Evolutionary conservation across 164 flowering plant genomes (phyloP).

Genomic region (Tetracentron sinense): DNA sequence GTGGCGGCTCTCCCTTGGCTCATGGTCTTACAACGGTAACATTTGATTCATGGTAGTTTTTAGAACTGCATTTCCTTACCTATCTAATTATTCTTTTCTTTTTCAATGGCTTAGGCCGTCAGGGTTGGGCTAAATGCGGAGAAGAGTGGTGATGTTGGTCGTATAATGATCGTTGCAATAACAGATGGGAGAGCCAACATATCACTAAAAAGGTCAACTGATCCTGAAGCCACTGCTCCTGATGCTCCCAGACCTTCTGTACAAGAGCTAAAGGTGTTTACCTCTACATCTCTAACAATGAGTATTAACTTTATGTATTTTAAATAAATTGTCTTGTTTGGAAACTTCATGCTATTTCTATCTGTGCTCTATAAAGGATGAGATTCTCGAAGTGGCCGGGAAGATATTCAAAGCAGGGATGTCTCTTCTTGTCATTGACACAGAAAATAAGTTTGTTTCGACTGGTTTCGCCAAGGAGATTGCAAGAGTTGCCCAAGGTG

Average conservation of each 20-base stretch:
- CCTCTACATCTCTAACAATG: no score
- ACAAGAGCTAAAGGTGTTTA: conserved; percentile 87
- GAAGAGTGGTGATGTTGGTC: conserved; percentile 97
- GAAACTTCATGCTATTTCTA: not conserved
- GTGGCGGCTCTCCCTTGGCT: conserved; percentile 98
- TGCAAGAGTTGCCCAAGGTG: conserved; percentile 96
- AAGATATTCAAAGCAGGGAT: conserved; percentile 92
- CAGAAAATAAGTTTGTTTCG: conserved; percentile 95
- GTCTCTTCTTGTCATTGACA: conserved; percentile 95
- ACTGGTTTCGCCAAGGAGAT: conserved; percentile 98
- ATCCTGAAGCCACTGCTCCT: conserved; percentile 63
- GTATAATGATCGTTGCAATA: conserved; percentile 90
- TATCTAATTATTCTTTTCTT: not conserved
- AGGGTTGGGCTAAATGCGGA: conserved; percentile 95
- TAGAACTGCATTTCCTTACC: conserved; percentile 4
- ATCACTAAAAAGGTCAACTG: conserved; percentile 82
- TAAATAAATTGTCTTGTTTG: not conserved
- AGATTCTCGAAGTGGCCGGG: conserved; percentile 94
- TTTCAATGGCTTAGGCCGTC: conserved; percentile 55
- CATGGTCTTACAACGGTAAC: conserved; percentile 95
- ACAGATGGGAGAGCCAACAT: conserved; percentile 98
- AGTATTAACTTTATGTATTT: no score
- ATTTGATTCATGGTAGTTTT: not conserved
- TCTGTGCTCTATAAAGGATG: conserved; percentile 52
- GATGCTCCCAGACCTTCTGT: conserved; percentile 84